Percentiles rank a stretch among this genome's conserved stretches.
phyloP scores from a whole-genome alignment of 2,329 filamentous ascomycete genomes.

The Berkeleyomyces basicola region DNA sequence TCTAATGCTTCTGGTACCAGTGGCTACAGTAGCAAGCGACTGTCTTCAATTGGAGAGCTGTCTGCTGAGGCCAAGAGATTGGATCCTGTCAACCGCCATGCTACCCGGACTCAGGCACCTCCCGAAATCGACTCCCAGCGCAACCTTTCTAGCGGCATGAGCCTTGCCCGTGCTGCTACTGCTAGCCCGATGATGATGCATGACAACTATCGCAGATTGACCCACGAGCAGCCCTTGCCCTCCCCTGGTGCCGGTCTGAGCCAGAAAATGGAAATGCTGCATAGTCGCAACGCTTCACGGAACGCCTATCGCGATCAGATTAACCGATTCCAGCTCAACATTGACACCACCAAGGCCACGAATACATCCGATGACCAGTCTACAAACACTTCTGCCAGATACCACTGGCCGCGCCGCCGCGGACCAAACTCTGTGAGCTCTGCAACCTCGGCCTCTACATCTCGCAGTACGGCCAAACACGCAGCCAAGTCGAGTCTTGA shows the following conservation, averaged over 20 bases:
- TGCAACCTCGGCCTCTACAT: slow-evolving; percentile 38
- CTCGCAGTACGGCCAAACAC: slow-evolving; percentile 31
- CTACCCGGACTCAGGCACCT: slow-evolving; percentile 2
- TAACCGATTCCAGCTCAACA: slow-evolving; percentile 31
- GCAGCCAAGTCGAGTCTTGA: slow-evolving; percentile 52
- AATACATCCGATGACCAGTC: slow-evolving; percentile 23
- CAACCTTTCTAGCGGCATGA: slow-evolving; percentile 24
- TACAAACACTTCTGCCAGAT: slow-evolving; percentile 34
- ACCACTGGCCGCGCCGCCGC: slow-evolving; percentile 36
- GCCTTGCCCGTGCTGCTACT: slow-evolving; percentile 48
- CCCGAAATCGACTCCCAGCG: background rate
- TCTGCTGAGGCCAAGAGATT: slow-evolving; percentile 3
- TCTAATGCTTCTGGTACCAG: slow-evolving; percentile 38
- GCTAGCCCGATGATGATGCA: slow-evolving; percentile 50
- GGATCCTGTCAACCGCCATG: background rate
- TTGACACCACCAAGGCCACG: slow-evolving; percentile 4
- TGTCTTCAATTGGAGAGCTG: slow-evolving; percentile 60
- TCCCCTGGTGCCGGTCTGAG: slow-evolving; percentile 35
- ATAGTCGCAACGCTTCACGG: slow-evolving; percentile 52
- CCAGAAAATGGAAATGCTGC: slow-evolving; percentile 41
- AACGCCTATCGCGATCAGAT: slow-evolving; percentile 66
- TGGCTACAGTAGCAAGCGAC: slow-evolving; percentile 44
- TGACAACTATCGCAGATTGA: slow-evolving; percentile 26
- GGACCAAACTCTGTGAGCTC: slow-evolving; percentile 42
- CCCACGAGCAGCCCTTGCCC: slow-evolving; percentile 33